A percentile compares a stretch with the other conserved stretches of the same genome.
Evolutionary conservation across 495 filamentous ascomycete genomes (phyloP).

Genomic region (Sordaria brevicollis): DNA sequence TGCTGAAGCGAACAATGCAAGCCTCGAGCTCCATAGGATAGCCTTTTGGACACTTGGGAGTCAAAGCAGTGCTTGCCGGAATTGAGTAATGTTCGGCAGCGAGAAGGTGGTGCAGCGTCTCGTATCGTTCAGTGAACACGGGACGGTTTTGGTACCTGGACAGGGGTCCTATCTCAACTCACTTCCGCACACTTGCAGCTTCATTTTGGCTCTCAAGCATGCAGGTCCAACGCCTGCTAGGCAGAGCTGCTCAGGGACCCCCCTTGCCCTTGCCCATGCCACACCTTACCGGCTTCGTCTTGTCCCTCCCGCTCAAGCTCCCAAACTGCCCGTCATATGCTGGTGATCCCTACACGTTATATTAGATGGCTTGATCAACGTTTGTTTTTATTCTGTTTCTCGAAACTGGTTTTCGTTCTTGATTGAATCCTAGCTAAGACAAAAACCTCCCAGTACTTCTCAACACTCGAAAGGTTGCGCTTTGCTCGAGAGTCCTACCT

Average conservation of each 20-base stretch:
- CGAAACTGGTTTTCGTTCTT: neutral
- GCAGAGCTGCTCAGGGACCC: conserved; percentile 7
- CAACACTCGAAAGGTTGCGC: conserved; percentile 52
- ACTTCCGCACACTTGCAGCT: conserved; percentile 4
- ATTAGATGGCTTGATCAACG: neutral
- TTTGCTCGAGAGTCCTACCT: conserved; percentile 42
- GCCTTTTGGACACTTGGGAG: neutral
- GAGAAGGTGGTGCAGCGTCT: neutral
- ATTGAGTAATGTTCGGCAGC: neutral
- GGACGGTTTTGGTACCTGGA: neutral
- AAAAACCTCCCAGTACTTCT: conserved; percentile 46
- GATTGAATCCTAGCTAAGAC: conserved; percentile 10
- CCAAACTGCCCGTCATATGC: neutral
- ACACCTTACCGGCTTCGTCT: neutral
- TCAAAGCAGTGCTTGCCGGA: neutral
- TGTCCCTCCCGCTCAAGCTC: neutral
- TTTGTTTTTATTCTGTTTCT: neutral
- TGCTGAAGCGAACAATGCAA: neutral
- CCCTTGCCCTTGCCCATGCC: conserved; percentile 8
- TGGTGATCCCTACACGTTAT: neutral
- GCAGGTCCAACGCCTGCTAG: conserved; percentile 17
- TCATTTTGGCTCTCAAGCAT: conserved; percentile 18
- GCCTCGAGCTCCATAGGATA: neutral
- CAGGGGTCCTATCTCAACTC: neutral
- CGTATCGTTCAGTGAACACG: neutral